phyloP scores from a whole-genome alignment of 495 filamentous ascomycete species.

The Penicillium macrosclerotiorum region DNA sequence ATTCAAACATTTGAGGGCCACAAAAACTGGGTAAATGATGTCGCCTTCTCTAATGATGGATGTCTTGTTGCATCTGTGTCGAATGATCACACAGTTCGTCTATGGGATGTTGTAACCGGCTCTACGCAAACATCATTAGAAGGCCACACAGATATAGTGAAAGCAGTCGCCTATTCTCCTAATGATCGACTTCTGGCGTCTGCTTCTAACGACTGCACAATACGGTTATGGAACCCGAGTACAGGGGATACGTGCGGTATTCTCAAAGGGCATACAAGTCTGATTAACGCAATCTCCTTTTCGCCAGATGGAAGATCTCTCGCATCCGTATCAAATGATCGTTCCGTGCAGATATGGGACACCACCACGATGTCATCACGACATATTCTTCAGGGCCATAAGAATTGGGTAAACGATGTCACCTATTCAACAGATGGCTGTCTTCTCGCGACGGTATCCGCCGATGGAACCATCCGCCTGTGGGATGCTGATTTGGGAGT shows the following conservation, averaged over 20 bases:
- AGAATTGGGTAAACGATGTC: neutral
- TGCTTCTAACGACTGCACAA: slow-evolving; percentile 24
- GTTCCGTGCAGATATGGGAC: slow-evolving; percentile 22
- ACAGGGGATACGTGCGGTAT: slow-evolving; percentile 4
- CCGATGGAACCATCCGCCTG: neutral
- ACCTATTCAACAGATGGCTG: neutral
- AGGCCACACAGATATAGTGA: neutral
- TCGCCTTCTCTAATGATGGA: slow-evolving; percentile 8
- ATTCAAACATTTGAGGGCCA: neutral
- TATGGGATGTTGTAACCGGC: neutral
- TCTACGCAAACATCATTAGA: neutral
- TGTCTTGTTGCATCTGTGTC: slow-evolving; percentile 4
- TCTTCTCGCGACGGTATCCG: neutral
- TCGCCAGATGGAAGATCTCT: slow-evolving; percentile 19
- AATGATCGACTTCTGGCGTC: slow-evolving; percentile 31
- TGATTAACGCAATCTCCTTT: slow-evolving; percentile 7
- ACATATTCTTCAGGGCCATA: neutral
- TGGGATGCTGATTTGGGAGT: neutral
- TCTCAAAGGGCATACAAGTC: slow-evolving; percentile 6
- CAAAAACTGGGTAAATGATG: neutral
- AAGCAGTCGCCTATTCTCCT: slow-evolving; percentile 28
- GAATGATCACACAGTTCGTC: neutral
- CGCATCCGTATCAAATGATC: slow-evolving; percentile 8
- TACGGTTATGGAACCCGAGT: slow-evolving; percentile 31
- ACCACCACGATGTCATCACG: neutral